Conservation (phyloP, 1,139 yeast species). For the Blastobotrys buckinghamii region DNA sequence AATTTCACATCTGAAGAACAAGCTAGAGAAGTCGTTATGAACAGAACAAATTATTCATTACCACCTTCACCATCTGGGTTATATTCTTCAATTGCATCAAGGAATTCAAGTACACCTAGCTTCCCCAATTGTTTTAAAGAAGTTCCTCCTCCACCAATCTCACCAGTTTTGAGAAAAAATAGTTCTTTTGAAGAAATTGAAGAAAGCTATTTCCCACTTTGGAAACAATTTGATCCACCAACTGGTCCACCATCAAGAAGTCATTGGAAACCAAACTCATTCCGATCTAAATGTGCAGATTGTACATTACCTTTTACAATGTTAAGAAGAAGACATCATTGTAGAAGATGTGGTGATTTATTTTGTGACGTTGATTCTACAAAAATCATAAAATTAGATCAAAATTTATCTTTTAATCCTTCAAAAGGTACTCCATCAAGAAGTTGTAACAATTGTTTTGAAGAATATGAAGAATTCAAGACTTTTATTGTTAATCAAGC, state of each 20-base stretch:
- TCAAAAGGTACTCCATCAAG: slow-evolving; percentile 60
- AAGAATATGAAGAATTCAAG: slow-evolving; percentile 38
- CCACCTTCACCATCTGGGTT: slow-evolving; percentile 17
- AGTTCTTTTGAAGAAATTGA: slow-evolving; percentile 11
- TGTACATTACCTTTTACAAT: slow-evolving; percentile 42
- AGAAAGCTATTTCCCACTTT: background rate
- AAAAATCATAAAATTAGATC: slow-evolving; percentile 54
- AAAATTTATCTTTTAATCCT: slow-evolving; percentile 65
- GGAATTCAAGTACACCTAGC: background rate
- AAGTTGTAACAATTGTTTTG: slow-evolving; percentile 72
- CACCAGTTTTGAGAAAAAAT: slow-evolving; percentile 74
- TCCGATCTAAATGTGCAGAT: slow-evolving; percentile 59
- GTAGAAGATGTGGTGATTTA: slow-evolving; percentile 89
- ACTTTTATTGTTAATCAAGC: background rate
- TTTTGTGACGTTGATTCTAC: slow-evolving; percentile 66
- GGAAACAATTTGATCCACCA: background rate
- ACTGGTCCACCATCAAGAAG: slow-evolving; percentile 14
- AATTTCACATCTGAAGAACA: slow-evolving; percentile 10
- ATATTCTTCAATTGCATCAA: background rate
- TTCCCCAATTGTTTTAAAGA: slow-evolving; percentile 12
- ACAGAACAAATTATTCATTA: slow-evolving; percentile 13
- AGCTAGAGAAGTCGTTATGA: slow-evolving; percentile 8
- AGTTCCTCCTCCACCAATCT: slow-evolving; percentile 77
- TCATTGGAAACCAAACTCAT: slow-evolving; percentile 78
- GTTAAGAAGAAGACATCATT: slow-evolving; percentile 79